A percentile compares a stretch with the other conserved stretches of the same genome.
Evolutionary conservation across 164 flowering plant species (phyloP).

Genomic region (Magnolia sinica): DNA sequence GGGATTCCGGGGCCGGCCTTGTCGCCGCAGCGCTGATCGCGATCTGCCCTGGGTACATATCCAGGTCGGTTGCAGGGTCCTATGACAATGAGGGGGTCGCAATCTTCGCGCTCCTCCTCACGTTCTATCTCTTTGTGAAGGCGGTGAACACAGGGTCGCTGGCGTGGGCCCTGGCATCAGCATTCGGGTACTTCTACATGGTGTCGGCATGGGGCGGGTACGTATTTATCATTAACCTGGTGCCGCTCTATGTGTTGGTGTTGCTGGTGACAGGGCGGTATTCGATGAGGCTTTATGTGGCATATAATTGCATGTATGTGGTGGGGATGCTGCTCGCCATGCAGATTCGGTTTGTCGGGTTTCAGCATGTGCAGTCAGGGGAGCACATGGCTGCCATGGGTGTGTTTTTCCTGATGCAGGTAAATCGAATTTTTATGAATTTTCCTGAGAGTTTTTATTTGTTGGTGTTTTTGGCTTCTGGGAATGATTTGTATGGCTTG

Average conservation of each 20-base stretch:
- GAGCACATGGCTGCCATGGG: constrained; percentile 99
- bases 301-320: constrained; percentile 85
- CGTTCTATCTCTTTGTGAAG: constrained; percentile 86
- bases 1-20: constrained; percentile 93
- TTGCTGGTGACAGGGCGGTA: constrained; percentile 85
- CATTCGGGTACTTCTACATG: constrained; percentile 95
- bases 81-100: constrained; percentile 97
- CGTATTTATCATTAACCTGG: constrained; percentile 87
- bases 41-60: constrained; percentile 94
- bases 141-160: constrained; percentile 93
- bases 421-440: constrained; percentile 6
- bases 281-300: constrained; percentile 89
- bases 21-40: constrained; percentile 92
- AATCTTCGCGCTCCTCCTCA: constrained; percentile 79
- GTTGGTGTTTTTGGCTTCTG: neutral
- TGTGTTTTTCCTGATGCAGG: constrained; percentile 95
- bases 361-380: constrained; percentile 98
- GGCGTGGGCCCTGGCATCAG: constrained; percentile 90
- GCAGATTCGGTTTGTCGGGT: constrained; percentile 99
- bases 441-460: neutral
- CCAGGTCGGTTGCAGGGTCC: constrained; percentile 92
- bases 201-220: constrained; percentile 99
- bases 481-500: neutral
- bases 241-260: constrained; percentile 88
- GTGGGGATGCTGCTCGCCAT: constrained; percentile 95